These are phyloP conservation scores for Fomitopsis pulvina DNA, from an alignment of 768 basidiomycete species.

Conservation along the genomic window DNA sequence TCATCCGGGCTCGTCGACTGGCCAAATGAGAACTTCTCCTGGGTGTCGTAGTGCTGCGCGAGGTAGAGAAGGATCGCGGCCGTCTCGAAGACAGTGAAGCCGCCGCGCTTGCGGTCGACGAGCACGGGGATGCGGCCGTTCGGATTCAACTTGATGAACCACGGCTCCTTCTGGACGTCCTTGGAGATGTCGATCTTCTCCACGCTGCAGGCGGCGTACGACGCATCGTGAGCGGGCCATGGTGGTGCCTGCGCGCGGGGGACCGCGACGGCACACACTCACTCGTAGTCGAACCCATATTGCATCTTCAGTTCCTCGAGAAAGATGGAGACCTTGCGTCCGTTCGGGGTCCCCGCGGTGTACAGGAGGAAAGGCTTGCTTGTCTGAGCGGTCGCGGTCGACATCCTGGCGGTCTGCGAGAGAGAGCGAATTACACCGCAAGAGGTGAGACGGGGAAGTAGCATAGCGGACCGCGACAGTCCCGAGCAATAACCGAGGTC, in stretches of 20 bases:
- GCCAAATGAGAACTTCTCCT: conserved; percentile 59
- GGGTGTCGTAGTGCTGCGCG: conserved; percentile 69
- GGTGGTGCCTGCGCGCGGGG: not conserved
- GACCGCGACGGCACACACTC: conserved; percentile 7
- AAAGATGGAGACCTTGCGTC: conserved; percentile 38
- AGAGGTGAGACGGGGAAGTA: conserved; percentile 1
- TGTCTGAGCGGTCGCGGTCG: conserved; percentile 4
- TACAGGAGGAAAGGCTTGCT: conserved; percentile 18
- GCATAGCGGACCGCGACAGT: not conserved
- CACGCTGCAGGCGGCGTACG: conserved; percentile 28
- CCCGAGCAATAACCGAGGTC: too few species aligned
- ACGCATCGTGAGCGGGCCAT: not conserved
- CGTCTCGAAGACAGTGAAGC: conserved; percentile 66
- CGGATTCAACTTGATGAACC: conserved; percentile 71
- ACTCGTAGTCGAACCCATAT: conserved; percentile 47
- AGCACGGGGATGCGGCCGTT: conserved; percentile 71
- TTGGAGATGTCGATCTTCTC: conserved; percentile 50
- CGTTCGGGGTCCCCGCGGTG: conserved; percentile 44
- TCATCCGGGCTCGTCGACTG: conserved; percentile 42
- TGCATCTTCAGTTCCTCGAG: conserved; percentile 48
- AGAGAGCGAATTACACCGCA: not conserved
- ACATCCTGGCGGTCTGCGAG: not conserved
- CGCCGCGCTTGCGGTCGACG: conserved; percentile 52
- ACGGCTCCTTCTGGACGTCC: conserved; percentile 69
- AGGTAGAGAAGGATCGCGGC: conserved; percentile 82